A percentile compares a stretch with the other conserved stretches of the same genome.
Evolutionary conservation across 495 filamentous ascomycete species (phyloP).

Genomic region (Cercophora samala): DNA sequence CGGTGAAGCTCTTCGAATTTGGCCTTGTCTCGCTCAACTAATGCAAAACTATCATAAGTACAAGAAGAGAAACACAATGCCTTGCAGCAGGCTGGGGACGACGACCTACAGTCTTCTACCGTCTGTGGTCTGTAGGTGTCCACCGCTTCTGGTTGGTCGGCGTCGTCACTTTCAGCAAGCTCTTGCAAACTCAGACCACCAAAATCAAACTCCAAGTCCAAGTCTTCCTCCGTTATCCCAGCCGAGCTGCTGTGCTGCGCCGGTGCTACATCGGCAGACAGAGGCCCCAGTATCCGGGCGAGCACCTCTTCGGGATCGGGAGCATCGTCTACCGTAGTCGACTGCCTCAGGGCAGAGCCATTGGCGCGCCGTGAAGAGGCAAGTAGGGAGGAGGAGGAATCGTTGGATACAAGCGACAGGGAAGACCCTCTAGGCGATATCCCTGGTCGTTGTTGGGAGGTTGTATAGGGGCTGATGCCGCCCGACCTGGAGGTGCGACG

Average conservation of each 20-base stretch:
- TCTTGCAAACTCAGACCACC: conserved; percentile 68
- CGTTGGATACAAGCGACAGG: conserved; percentile 64
- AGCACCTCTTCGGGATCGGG: conserved; percentile 73
- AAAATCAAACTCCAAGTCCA: conserved; percentile 69
- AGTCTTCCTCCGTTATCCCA: conserved; percentile 42
- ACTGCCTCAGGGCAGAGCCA: conserved; percentile 62
- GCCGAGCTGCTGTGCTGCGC: conserved; percentile 15
- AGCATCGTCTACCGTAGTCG: conserved; percentile 51
- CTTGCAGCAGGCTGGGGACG: neutral
- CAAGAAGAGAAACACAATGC: conserved; percentile 27
- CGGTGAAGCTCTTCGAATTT: conserved; percentile 90
- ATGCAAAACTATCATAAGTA: conserved; percentile 27
- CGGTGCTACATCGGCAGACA: conserved; percentile 18
- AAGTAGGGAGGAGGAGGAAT: conserved; percentile 71
- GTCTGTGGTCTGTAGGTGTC: conserved; percentile 62
- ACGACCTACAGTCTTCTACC: conserved; percentile 67
- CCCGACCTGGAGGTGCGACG: conserved; percentile 53
- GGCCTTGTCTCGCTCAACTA: conserved; percentile 79
- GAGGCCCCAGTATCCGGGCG: conserved; percentile 62
- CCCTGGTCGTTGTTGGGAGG: conserved; percentile 55
- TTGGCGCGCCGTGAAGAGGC: conserved; percentile 58
- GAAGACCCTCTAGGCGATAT: conserved; percentile 58
- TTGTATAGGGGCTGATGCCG: conserved; percentile 53
- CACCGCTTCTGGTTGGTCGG: conserved; percentile 35
- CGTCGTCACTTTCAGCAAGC: conserved; percentile 52